Evolutionary conservation across 495 filamentous ascomycete species (phyloP).

Genomic region (Hypomontagnella submonticulosa): DNA sequence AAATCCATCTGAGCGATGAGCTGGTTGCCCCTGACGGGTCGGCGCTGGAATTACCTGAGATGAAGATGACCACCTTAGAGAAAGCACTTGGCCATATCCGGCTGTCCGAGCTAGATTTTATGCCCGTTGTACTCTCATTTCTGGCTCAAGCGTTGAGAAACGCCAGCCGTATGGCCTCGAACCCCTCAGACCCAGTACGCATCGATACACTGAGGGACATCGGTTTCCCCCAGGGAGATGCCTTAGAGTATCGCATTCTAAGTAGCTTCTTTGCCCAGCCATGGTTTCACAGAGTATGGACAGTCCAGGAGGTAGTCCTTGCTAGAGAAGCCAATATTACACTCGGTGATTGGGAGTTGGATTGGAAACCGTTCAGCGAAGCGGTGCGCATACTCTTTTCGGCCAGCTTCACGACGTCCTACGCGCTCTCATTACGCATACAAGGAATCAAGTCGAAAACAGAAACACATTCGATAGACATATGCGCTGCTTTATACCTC

Average conservation of each 20-base stretch:
- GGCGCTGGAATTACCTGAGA: background rate
- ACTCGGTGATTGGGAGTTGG: slow-evolving; percentile 7
- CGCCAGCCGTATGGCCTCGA: background rate
- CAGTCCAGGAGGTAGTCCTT: slow-evolving; percentile 10
- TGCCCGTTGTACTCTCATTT: slow-evolving; percentile 11
- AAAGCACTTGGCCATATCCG: background rate
- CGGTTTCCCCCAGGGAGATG: slow-evolving; percentile 5
- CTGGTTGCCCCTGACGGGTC: slow-evolving; percentile 1
- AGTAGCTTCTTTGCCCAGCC: slow-evolving; percentile 6
- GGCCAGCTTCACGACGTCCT: slow-evolving; percentile 1
- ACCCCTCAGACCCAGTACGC: background rate
- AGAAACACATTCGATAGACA: background rate
- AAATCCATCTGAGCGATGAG: slow-evolving; percentile 5
- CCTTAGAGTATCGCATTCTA: background rate
- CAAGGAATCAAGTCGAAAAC: slow-evolving; percentile 2
- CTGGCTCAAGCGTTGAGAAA: slow-evolving; percentile 14
- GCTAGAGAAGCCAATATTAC: slow-evolving; percentile 9
- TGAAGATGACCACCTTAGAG: slow-evolving; percentile 1
- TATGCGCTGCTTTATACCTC: slow-evolving; percentile 1
- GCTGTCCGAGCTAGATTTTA: background rate
- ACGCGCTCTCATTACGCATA: background rate
- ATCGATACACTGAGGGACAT: background rate
- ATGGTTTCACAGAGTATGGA: slow-evolving; percentile 16
- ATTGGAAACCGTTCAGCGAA: slow-evolving; percentile 14
- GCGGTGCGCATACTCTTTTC: slow-evolving; percentile 1